phyloP scores from a whole-genome alignment of 2,329 filamentous ascomycete genomes.

The Hypoxylon sp. region DNA sequence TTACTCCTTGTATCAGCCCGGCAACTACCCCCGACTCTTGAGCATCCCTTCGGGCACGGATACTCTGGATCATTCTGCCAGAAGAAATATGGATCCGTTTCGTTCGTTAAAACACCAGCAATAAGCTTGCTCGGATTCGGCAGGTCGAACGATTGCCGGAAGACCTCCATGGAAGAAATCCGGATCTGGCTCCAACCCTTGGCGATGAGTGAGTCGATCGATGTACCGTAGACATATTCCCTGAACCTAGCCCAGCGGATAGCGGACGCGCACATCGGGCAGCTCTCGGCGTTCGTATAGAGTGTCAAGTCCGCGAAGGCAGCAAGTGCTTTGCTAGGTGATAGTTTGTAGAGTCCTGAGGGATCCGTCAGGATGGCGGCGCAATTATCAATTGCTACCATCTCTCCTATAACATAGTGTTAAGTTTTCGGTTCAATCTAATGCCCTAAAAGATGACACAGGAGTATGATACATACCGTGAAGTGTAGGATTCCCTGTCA shows the following conservation, averaged over 20 bases:
- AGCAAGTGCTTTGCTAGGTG: conserved; percentile 57
- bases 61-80: conserved; percentile 65
- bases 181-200: conserved; percentile 68
- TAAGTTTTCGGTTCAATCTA: neutral
- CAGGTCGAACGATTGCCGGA: conserved; percentile 60
- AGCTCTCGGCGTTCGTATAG: conserved; percentile 71
- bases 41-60: conserved; percentile 38
- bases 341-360: conserved; percentile 61
- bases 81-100: conserved; percentile 68
- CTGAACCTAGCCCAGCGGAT: conserved; percentile 70
- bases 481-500: conserved; percentile 66
- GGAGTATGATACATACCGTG: conserved; percentile 58
- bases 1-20: conserved; percentile 10
- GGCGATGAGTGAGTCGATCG: conserved; percentile 62
- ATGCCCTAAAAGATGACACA: neutral
- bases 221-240: conserved; percentile 70
- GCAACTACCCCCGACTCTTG: conserved; percentile 30
- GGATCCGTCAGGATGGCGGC: conserved; percentile 63
- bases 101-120: conserved; percentile 63
- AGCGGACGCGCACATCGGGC: conserved; percentile 71
- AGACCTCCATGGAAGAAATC: conserved; percentile 63
- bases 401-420: conserved; percentile 60
- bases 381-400: conserved; percentile 69
- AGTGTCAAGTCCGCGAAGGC: conserved; percentile 65
- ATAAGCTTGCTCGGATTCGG: conserved; percentile 57